phyloP scores from a whole-genome alignment of 2,329 filamentous ascomycete genomes.

The Claviceps cyperi region DNA sequence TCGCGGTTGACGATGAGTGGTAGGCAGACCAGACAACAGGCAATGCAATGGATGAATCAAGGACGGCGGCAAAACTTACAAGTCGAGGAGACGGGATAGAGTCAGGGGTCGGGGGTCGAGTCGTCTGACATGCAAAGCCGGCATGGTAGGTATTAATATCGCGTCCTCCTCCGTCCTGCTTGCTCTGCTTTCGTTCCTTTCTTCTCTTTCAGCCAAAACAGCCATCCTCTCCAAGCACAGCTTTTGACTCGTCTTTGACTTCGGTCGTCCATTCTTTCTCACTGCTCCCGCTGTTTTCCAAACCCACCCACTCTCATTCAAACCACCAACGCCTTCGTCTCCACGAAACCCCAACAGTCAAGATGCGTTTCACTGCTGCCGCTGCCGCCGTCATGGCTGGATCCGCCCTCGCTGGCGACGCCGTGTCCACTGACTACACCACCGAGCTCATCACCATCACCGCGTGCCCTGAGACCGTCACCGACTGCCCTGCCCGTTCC shows the following conservation, averaged over 20 bases:
- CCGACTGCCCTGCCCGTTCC: conserved; percentile 41
- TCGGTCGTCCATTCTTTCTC: conserved; percentile 44
- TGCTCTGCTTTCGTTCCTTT: conserved; percentile 12
- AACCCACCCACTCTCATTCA: neutral
- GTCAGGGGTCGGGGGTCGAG: neutral
- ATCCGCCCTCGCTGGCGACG: conserved; percentile 15
- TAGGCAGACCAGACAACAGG: neutral
- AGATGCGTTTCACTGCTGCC: conserved; percentile 47
- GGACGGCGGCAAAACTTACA: neutral
- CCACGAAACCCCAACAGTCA: conserved; percentile 26
- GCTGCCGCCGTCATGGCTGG: conserved; percentile 25
- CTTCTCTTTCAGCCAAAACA: conserved; percentile 28
- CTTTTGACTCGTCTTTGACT: conserved; percentile 32
- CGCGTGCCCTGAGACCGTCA: conserved; percentile 42
- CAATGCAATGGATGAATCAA: too few relatives aligned
- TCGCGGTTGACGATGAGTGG: neutral
- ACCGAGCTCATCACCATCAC: conserved; percentile 48
- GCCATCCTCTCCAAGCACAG: conserved; percentile 22
- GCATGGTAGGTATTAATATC: conserved; percentile 33
- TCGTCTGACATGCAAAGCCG: neutral
- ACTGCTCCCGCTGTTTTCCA: conserved; percentile 17
- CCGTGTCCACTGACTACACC: conserved; percentile 34
- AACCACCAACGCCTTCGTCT: conserved; percentile 12
- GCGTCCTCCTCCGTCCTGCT: conserved; percentile 19
- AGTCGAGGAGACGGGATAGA: neutral